A percentile compares a stretch with the other conserved stretches of the same genome.
These are phyloP conservation scores for Penicillium odoratum DNA, from an alignment of 495 filamentous ascomycete genomes.

Conservation along the genomic window DNA sequence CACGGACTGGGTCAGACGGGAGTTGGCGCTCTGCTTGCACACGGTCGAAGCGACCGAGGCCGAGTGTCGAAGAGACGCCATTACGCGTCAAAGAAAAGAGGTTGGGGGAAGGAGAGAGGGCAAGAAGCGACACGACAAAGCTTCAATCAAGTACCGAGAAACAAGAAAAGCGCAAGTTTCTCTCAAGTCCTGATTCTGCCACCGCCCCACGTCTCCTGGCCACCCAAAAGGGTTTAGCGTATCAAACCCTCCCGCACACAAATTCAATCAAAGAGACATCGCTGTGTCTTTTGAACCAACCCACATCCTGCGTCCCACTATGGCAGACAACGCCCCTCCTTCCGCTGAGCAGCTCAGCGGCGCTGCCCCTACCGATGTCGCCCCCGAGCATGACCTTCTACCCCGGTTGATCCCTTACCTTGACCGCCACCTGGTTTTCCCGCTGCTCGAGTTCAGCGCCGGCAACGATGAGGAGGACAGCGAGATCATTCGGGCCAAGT, in stretches of 20 bases:
- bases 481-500: conserved; percentile 80
- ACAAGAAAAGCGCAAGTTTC: conserved; percentile 26
- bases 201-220: conserved; percentile 24
- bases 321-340: conserved; percentile 65
- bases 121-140: conserved; percentile 20
- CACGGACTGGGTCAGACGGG: conserved; percentile 32
- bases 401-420: conserved; percentile 88
- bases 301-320: conserved; percentile 37
- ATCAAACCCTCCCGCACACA: conserved; percentile 44
- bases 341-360: conserved; percentile 58
- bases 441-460: conserved; percentile 81
- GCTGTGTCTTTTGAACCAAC: conserved; percentile 22
- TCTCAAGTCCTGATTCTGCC: conserved; percentile 30
- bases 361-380: conserved; percentile 52
- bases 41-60: conserved; percentile 34
- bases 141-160: conserved; percentile 8
- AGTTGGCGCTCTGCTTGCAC: conserved; percentile 37
- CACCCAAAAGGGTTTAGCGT: conserved; percentile 38
- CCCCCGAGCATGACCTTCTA: conserved; percentile 74
- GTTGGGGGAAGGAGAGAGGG: conserved; percentile 9
- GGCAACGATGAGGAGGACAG: conserved; percentile 58
- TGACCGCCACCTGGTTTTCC: conserved; percentile 94
- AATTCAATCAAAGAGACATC: conserved; percentile 31
- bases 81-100: conserved; percentile 20
- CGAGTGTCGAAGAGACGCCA: conserved; percentile 41